These are phyloP conservation scores for Arbutus unedo DNA, from an alignment of 148 eudicot species.

Conservation along the genomic window DNA sequence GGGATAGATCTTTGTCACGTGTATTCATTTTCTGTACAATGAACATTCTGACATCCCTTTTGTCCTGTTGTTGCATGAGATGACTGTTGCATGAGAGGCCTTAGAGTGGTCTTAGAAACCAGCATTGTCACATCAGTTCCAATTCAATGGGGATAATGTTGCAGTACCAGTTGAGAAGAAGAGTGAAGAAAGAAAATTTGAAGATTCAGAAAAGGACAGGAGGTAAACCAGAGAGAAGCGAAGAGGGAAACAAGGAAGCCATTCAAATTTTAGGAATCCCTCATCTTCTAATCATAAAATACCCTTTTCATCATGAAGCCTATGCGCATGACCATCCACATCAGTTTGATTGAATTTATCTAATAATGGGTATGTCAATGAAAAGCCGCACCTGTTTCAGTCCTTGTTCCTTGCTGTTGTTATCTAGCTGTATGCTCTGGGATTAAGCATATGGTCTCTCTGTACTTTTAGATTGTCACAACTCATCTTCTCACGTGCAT, in stretches of 20 bases:
- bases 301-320: neutral
- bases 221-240: neutral
- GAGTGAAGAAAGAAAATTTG: neutral
- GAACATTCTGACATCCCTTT: neutral
- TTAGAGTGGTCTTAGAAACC: neutral
- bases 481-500: neutral
- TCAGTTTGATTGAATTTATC: neutral
- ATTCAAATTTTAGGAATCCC: neutral
- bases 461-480: neutral
- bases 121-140: neutral
- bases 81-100: neutral
- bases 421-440: neutral
- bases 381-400: neutral
- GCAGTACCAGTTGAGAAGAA: neutral
- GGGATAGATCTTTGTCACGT: neutral
- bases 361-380: neutral
- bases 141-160: neutral
- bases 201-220: neutral
- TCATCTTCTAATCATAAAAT: neutral
- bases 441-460: neutral
- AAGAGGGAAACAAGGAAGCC: neutral
- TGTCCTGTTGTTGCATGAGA: neutral
- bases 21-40: neutral
- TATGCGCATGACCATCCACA: conserved; percentile 5
- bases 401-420: neutral